Evolutionary conservation across 441 rosid species (phyloP).

Genomic region (Gossypium davidsonii): DNA sequence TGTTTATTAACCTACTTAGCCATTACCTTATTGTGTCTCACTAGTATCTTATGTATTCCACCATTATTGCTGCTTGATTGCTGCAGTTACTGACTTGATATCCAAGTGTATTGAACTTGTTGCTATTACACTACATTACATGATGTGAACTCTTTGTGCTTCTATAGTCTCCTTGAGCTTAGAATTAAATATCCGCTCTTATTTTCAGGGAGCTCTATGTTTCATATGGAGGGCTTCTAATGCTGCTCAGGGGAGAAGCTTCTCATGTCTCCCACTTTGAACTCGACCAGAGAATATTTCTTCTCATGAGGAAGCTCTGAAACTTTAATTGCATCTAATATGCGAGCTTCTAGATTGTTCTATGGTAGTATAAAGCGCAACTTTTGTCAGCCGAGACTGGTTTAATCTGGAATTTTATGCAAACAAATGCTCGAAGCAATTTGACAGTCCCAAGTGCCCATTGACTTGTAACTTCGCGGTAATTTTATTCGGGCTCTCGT

Average conservation of each 20-base stretch:
- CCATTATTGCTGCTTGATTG: neutral
- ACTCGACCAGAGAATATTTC: constrained; percentile 82
- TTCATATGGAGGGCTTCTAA: constrained; percentile 80
- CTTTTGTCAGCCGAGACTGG: neutral
- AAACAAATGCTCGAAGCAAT: neutral
- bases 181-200: neutral
- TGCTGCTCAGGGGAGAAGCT: constrained; percentile 58
- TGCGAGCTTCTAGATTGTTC: neutral
- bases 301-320: constrained; percentile 73
- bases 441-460: neutral
- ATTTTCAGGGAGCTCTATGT: constrained; percentile 71
- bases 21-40: neutral
- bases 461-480: neutral
- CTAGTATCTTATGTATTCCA: neutral
- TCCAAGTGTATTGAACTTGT: neutral
- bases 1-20: constrained; percentile 16
- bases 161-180: neutral
- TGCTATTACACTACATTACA: neutral
- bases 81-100: neutral
- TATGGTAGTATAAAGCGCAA: neutral
- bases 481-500: neutral
- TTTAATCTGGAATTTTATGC: neutral
- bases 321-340: neutral
- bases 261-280: constrained; percentile 48
- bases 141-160: neutral